phyloP scores from a whole-genome alignment of 2,329 filamentous ascomycete genomes.

The Coniochaeta sp. region DNA sequence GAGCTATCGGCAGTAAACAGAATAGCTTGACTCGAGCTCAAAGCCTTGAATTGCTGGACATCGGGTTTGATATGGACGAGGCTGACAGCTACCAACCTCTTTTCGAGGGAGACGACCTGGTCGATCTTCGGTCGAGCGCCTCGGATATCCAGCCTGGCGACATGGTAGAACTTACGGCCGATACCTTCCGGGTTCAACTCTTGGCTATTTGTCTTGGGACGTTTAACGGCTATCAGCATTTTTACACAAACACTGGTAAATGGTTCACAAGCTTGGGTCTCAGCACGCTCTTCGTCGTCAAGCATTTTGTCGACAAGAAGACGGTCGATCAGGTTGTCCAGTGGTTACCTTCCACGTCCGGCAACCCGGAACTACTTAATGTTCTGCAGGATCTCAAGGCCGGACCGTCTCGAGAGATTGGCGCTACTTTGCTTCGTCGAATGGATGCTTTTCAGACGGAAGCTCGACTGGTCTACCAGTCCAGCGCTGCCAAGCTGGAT shows the following conservation, averaged over 20 bases:
- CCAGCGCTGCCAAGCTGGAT: conserved; percentile 39
- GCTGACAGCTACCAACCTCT: conserved; percentile 13
- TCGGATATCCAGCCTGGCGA: conserved; percentile 34
- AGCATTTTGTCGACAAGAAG: conserved; percentile 31
- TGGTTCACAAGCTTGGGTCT: conserved; percentile 37
- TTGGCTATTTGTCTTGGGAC: conserved; percentile 47
- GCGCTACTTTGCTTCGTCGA: conserved; percentile 33
- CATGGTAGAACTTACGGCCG: conserved; percentile 33
- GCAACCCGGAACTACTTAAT: conserved; percentile 22
- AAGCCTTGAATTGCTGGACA: conserved; percentile 19
- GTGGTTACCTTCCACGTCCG: conserved; percentile 24
- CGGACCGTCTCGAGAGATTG: conserved; percentile 35
- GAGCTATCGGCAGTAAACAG: conserved; percentile 16
- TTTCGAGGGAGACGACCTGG: conserved; percentile 28
- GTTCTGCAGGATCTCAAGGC: conserved; percentile 29
- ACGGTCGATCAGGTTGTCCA: conserved; percentile 34
- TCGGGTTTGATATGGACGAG: conserved; percentile 10
- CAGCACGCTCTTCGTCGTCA: conserved; percentile 41
- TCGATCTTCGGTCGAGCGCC: conserved; percentile 24
- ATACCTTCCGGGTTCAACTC: conserved; percentile 29
- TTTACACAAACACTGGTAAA: conserved; percentile 44
- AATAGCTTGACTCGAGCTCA: conserved; percentile 29
- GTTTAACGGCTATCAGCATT: conserved; percentile 43
- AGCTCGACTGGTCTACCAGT: conserved; percentile 38
- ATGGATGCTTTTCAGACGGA: conserved; percentile 38